Conservation (phyloP, 2,329 filamentous ascomycete species). For the Colletotrichum tropicale region DNA sequence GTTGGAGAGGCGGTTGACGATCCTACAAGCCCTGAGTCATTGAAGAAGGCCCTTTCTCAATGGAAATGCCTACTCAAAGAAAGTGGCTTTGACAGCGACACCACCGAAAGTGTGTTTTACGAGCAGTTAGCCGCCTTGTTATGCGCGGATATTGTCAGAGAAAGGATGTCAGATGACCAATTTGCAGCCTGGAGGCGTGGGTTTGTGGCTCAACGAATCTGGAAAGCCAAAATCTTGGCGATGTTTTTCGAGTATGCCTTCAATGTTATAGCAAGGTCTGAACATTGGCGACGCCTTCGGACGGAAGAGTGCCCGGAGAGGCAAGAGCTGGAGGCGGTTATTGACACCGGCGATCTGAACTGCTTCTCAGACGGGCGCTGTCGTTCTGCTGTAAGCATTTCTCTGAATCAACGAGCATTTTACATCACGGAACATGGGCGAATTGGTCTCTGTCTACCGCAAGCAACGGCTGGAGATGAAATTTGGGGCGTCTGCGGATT, state of each 20-base stretch:
- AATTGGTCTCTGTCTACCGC: background rate
- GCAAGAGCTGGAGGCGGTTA: accelerated
- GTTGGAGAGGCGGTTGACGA: background rate
- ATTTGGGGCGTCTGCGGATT: background rate
- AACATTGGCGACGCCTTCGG: background rate
- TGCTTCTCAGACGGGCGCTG: background rate
- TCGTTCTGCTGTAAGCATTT: background rate
- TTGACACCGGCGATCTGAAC: background rate
- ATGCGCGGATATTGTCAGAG: background rate
- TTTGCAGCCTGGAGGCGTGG: background rate
- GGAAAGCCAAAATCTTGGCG: background rate
- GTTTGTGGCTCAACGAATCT: background rate
- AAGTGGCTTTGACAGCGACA: background rate
- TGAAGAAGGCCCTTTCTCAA: background rate
- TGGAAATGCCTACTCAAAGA: background rate
- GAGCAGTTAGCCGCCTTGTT: background rate
- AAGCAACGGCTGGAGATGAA: background rate
- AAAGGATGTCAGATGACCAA: background rate
- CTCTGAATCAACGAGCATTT: background rate
- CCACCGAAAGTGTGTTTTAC: background rate
- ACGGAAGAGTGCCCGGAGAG: background rate
- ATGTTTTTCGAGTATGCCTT: background rate
- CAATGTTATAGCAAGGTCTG: background rate
- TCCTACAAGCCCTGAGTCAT: background rate
- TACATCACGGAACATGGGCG: background rate